phyloP scores from a whole-genome alignment of 2,329 filamentous ascomycete genomes.

The Rhexocercosporidium sp. region DNA sequence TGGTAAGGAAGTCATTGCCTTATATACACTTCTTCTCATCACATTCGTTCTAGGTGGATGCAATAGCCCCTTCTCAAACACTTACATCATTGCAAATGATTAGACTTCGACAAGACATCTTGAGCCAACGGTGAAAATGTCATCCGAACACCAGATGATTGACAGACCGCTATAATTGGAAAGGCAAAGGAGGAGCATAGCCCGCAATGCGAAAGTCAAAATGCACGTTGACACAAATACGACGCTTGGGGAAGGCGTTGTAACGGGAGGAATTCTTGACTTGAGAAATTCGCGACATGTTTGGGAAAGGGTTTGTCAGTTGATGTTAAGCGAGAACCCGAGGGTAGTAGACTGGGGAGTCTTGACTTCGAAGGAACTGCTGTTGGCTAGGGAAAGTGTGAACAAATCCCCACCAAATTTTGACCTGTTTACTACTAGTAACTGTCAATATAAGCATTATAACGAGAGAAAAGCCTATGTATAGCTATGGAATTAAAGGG shows the following conservation, averaged over 20 bases:
- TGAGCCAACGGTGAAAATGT: background rate
- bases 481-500: too few relatives aligned
- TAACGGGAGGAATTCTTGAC: background rate
- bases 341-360: background rate
- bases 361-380: background rate
- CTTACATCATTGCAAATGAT: background rate
- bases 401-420: too few relatives aligned
- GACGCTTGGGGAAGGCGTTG: background rate
- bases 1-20: too few relatives aligned
- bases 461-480: too few relatives aligned
- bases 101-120: background rate
- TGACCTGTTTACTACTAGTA: too few relatives aligned
- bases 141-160: slow-evolving; percentile 9
- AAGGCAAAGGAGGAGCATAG: background rate
- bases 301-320: too few relatives aligned
- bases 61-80: background rate
- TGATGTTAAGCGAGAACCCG: too few relatives aligned
- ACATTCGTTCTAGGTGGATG: background rate
- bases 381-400: too few relatives aligned
- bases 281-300: background rate
- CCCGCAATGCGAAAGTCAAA: background rate
- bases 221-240: slow-evolving; percentile 2
- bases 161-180: background rate
- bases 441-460: too few relatives aligned
- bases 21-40: background rate